These are phyloP conservation scores for Simplicillium aogashimaense DNA, from an alignment of 2,329 filamentous ascomycete species.

Conservation along the genomic window DNA sequence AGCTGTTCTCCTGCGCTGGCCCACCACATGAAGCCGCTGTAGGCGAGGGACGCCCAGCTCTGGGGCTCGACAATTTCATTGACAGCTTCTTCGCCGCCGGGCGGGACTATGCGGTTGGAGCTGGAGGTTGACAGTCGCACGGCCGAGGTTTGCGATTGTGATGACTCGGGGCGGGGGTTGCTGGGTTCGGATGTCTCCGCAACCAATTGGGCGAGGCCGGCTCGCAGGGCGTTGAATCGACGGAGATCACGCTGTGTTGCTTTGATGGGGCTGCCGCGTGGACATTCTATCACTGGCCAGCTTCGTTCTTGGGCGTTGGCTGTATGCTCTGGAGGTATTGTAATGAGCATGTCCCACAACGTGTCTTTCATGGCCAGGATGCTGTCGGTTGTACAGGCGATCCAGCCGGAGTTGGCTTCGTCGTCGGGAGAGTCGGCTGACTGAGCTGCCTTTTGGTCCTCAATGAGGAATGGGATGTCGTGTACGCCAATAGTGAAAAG, in stretches of 20 bases:
- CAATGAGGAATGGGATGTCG: constrained; percentile 72
- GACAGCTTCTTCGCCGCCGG: constrained; percentile 36
- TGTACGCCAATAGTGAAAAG: constrained; percentile 92
- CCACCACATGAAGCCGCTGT: constrained; percentile 85
- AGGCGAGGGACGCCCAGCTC: constrained; percentile 66
- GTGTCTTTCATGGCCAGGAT: constrained; percentile 79
- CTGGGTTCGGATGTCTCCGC: constrained; percentile 9
- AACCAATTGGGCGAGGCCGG: constrained; percentile 45
- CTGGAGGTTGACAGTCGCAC: constrained; percentile 16
- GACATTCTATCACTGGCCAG: constrained; percentile 69
- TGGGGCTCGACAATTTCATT: constrained; percentile 51
- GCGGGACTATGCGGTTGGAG: constrained; percentile 16
- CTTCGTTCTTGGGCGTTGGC: constrained; percentile 47
- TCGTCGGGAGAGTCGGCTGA: constrained; percentile 28
- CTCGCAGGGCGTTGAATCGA: constrained; percentile 61
- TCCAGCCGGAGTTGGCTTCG: constrained; percentile 60
- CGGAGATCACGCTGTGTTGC: constrained; percentile 86
- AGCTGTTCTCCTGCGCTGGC: constrained; percentile 69
- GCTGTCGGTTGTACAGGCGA: constrained; percentile 91
- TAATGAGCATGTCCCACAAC: constrained; percentile 83
- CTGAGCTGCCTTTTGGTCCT: constrained; percentile 42
- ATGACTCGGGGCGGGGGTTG: constrained; percentile 16
- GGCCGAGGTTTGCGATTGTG: constrained; percentile 14
- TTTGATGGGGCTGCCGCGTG: constrained; percentile 56
- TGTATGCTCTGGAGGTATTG: constrained; percentile 57